These are phyloP conservation scores for Odonthalia washingtoniensis DNA, from an alignment of 31 red algal species.

Conservation along the genomic window DNA sequence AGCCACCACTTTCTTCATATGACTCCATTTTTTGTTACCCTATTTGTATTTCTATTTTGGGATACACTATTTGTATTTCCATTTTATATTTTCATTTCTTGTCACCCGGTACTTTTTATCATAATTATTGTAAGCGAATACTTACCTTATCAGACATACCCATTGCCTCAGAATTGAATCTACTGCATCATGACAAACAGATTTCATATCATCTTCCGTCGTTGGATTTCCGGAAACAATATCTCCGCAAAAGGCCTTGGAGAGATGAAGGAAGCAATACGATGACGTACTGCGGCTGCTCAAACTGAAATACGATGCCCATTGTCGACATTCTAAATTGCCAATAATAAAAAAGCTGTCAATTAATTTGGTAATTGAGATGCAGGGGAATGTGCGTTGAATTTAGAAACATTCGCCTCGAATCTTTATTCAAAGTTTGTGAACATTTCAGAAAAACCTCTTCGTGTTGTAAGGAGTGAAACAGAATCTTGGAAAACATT, in stretches of 20 bases:
- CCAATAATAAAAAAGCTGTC: slow-evolving; percentile 1
- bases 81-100: no score
- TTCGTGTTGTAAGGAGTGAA: background rate
- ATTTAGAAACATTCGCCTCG: background rate
- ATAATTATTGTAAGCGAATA: no score
- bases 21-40: no score
- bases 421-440: slow-evolving; percentile 6
- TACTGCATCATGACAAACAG: background rate
- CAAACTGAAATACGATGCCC: background rate
- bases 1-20: no score
- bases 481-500: background rate
- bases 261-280: no score
- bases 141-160: no score
- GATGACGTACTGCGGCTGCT: background rate
- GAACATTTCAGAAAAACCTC: background rate
- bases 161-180: background rate
- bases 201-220: background rate
- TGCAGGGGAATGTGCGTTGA: background rate
- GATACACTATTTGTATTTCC: no score
- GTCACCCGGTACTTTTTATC: no score
- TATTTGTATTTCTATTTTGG: no score
- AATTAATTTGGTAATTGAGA: background rate
- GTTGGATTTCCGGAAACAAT: no score
- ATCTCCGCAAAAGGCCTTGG: no score
- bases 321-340: slow-evolving; percentile 1